These are phyloP conservation scores for Toxicodendron radicans DNA, from an alignment of 345 rosid genomes.

Conservation along the genomic window DNA sequence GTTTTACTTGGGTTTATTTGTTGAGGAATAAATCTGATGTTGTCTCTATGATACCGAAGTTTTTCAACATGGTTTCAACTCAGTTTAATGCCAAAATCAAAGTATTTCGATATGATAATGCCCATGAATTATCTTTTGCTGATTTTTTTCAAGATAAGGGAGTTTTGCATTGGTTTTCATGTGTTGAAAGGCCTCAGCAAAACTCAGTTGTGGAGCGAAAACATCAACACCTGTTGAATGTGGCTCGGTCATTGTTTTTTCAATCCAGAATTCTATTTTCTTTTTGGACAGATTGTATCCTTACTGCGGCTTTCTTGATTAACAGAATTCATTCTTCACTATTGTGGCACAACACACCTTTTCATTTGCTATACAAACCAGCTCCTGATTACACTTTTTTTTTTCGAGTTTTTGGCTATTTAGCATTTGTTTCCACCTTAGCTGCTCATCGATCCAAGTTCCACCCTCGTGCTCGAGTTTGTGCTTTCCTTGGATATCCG, in stretches of 20 bases:
- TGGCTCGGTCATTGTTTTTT: background rate
- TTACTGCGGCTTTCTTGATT: background rate
- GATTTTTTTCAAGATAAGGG: background rate
- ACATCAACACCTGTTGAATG: background rate
- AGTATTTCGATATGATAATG: background rate
- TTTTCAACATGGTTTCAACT: background rate
- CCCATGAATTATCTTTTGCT: background rate
- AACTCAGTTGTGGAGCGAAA: background rate
- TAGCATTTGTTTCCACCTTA: background rate
- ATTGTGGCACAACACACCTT: background rate
- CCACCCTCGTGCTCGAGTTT: background rate
- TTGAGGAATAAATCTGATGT: background rate
- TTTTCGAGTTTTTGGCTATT: background rate
- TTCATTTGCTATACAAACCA: background rate
- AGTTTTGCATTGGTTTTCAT: background rate
- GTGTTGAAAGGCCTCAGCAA: background rate
- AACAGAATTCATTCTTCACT: background rate
- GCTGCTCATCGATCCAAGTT: background rate
- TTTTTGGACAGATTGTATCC: background rate
- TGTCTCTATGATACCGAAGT: background rate
- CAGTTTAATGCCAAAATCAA: background rate
- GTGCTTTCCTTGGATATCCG: background rate
- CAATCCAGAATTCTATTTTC: background rate
- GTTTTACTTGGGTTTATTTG: background rate
- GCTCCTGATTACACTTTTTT: background rate